Evolutionary conservation across 768 basidiomycete genomes (phyloP).

Genomic region (Sporobolomyces roseus): DNA sequence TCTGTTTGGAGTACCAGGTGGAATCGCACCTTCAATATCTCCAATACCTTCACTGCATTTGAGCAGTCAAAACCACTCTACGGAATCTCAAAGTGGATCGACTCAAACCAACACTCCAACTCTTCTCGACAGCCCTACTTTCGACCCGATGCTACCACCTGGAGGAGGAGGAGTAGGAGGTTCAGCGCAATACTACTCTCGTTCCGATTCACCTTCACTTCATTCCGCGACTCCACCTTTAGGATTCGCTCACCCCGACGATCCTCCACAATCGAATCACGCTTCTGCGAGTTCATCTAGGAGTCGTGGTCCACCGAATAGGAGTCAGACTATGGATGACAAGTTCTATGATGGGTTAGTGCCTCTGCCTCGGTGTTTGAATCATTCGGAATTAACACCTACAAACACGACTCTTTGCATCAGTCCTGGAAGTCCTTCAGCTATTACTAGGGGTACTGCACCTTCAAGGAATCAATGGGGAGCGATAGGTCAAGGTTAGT

Average conservation of each 20-base stretch:
- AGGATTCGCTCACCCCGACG: too few relatives aligned
- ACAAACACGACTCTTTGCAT: too few relatives aligned
- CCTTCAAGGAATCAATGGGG: slow-evolving; percentile 26
- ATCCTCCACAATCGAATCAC: slow-evolving; percentile 10
- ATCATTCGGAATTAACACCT: too few relatives aligned
- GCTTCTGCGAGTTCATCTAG: slow-evolving; percentile 4
- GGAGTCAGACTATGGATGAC: slow-evolving; percentile 34
- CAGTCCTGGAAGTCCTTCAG: slow-evolving; percentile 31
- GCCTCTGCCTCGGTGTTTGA: too few relatives aligned
- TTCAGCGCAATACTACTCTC: neutral
- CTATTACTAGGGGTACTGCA: slow-evolving; percentile 24
- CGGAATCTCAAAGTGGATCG: too few relatives aligned
- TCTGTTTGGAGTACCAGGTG: slow-evolving; percentile 7
- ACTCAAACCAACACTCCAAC: neutral
- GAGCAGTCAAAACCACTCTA: too few relatives aligned
- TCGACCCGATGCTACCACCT: slow-evolving; percentile 15
- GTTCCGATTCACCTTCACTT: neutral
- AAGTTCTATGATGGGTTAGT: slow-evolving; percentile 25
- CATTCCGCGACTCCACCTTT: too few relatives aligned
- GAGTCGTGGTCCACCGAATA: slow-evolving; percentile 21
- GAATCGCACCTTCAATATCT: neutral
- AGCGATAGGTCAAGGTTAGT: slow-evolving; percentile 31
- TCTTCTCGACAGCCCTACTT: slow-evolving; percentile 16
- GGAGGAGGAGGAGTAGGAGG: neutral
- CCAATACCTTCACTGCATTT: slow-evolving; percentile 5